These are phyloP conservation scores for Mycena floridula DNA, from an alignment of 768 basidiomycete genomes.

Conservation along the genomic window DNA sequence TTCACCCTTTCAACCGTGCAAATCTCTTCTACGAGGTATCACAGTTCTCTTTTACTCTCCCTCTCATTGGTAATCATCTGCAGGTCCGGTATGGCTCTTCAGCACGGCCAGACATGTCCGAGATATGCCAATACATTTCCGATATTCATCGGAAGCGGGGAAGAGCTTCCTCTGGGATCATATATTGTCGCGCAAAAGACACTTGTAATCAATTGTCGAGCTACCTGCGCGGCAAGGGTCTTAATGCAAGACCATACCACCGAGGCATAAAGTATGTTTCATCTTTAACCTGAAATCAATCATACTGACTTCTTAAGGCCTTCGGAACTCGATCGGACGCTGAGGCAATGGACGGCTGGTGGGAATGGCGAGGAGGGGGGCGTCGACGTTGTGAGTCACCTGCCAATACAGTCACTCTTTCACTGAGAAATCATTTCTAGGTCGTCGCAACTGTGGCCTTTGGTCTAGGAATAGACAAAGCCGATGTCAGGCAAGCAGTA, in stretches of 20 bases:
- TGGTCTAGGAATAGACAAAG: constrained; percentile 83
- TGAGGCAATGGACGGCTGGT: constrained; percentile 64
- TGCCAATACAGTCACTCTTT: no score
- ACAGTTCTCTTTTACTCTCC: no score
- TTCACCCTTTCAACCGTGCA: constrained; percentile 75
- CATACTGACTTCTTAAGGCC: no score
- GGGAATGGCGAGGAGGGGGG: no score
- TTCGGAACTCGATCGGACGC: constrained; percentile 59
- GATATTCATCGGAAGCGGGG: constrained; percentile 55
- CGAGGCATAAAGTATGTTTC: constrained; percentile 51
- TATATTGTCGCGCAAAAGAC: constrained; percentile 67
- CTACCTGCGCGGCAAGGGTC: constrained; percentile 59
- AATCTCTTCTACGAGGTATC: constrained; percentile 79
- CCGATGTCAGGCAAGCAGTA: constrained; percentile 55
- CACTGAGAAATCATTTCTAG: constrained; percentile 22
- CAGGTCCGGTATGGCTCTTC: constrained; percentile 61
- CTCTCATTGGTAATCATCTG: constrained; percentile 1
- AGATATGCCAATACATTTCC: constrained; percentile 61
- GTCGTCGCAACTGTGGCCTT: constrained; percentile 81
- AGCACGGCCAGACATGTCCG: constrained; percentile 50
- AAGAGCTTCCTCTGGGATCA: constrained; percentile 59
- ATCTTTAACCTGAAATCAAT: no score
- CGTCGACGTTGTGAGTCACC: no score
- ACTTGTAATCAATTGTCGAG: constrained; percentile 64
- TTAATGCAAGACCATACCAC: constrained; percentile 71